Evolutionary conservation across 2,329 filamentous ascomycete genomes (phyloP).

Genomic region (Talaromyces albobiverticillius): DNA sequence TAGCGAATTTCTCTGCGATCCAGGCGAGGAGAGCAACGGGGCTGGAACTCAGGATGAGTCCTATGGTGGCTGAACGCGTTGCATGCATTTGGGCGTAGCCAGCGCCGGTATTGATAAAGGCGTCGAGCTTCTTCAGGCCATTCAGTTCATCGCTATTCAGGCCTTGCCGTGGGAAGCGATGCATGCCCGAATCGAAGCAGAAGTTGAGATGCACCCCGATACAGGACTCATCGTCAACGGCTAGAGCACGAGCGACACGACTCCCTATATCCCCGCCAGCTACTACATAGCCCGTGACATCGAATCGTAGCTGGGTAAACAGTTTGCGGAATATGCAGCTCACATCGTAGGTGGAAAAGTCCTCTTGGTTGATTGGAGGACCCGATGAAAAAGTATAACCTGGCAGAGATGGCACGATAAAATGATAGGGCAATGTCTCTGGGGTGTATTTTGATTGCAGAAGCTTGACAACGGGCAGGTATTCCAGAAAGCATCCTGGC

Average conservation of each 20-base stretch:
- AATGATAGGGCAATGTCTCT: conserved; percentile 53
- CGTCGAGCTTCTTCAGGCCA: background rate
- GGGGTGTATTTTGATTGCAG: conserved; percentile 49
- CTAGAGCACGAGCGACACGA: conserved; percentile 43
- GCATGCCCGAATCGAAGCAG: conserved; percentile 7
- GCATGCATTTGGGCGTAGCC: conserved; percentile 6
- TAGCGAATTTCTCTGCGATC: conserved; percentile 36
- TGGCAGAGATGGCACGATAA: conserved; percentile 55
- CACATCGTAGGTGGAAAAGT: conserved; percentile 42
- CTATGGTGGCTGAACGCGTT: conserved; percentile 8
- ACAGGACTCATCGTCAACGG: conserved; percentile 43
- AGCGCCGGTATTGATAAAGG: background rate
- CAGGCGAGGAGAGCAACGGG: conserved; percentile 9
- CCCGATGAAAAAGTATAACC: conserved; percentile 53
- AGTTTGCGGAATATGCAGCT: conserved; percentile 50
- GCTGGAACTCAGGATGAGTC: conserved; percentile 6
- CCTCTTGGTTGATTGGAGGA: conserved; percentile 41
- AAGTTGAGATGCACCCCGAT: conserved; percentile 41
- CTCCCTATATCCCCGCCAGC: conserved; percentile 59
- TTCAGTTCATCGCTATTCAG: background rate
- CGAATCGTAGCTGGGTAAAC: conserved; percentile 49
- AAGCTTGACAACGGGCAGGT: conserved; percentile 50
- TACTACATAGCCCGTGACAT: conserved; percentile 47
- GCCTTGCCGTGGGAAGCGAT: background rate
- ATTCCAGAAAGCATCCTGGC: conserved; percentile 54